These are phyloP conservation scores for Paramecium sonneborni DNA, from an alignment of 73 alveolate genomes.

Conservation along the genomic window DNA sequence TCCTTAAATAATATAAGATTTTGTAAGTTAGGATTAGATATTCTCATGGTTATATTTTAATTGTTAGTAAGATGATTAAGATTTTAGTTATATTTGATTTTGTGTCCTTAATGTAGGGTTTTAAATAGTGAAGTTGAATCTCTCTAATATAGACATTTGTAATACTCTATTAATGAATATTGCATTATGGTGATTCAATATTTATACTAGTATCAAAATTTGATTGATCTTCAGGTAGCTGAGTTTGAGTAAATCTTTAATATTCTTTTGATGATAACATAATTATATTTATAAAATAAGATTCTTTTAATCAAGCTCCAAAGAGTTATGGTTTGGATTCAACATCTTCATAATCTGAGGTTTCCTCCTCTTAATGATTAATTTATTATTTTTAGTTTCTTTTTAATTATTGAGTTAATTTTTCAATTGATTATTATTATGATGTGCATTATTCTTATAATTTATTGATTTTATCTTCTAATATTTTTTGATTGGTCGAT, in stretches of 20 bases:
- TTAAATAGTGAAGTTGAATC: background rate
- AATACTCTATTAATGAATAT: background rate
- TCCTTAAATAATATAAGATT: background rate
- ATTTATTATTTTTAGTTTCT: background rate
- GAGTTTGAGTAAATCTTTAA: background rate
- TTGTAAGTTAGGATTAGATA: background rate
- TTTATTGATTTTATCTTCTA: constrained; percentile 56
- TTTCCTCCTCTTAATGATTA: background rate
- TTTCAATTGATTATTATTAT: background rate
- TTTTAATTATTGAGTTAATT: background rate
- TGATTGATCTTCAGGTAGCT: background rate
- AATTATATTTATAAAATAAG: background rate
- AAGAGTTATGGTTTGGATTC: constrained; percentile 30
- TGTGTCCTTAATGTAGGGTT: background rate
- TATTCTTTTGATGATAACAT: background rate
- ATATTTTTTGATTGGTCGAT: constrained; percentile 60
- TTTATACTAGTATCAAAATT: background rate
- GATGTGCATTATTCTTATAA: background rate
- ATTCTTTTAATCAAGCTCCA: constrained; percentile 33
- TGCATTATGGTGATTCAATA: background rate
- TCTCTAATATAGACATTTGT: background rate
- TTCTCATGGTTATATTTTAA: background rate
- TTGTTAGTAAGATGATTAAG: background rate
- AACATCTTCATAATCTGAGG: constrained; percentile 22
- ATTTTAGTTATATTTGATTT: background rate